phyloP scores from a whole-genome alignment of 495 filamentous ascomycete genomes.

The Evernia prunastri region DNA sequence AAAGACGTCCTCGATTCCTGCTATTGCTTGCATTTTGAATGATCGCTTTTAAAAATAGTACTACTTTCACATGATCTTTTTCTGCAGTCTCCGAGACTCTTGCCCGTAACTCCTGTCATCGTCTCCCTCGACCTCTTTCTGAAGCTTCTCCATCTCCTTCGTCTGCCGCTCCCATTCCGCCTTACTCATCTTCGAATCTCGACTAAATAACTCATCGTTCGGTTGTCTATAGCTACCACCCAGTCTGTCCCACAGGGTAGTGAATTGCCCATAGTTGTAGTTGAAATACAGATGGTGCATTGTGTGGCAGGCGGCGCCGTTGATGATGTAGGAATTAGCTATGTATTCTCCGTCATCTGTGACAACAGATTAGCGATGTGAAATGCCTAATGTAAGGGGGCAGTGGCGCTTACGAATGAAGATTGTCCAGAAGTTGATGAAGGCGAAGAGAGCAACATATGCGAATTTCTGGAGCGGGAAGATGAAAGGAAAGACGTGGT shows the following conservation, averaged over 20 bases:
- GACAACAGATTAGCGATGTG: background rate
- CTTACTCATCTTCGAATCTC: constrained; percentile 82
- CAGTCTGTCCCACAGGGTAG: constrained; percentile 88
- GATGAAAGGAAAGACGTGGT: constrained; percentile 89
- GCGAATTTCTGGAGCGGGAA: constrained; percentile 90
- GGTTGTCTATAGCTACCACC: constrained; percentile 85
- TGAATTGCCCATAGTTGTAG: constrained; percentile 97
- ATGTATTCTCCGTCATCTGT: constrained; percentile 88
- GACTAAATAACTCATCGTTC: constrained; percentile 78
- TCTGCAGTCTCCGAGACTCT: constrained; percentile 41
- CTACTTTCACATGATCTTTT: constrained; percentile 37
- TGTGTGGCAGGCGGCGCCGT: constrained; percentile 93
- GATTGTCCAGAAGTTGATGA: constrained; percentile 97
- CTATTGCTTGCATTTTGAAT: background rate
- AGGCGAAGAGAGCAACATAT: constrained; percentile 77
- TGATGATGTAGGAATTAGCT: constrained; percentile 79
- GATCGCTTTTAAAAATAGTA: background rate
- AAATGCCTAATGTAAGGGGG: background rate
- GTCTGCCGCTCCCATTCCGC: constrained; percentile 74
- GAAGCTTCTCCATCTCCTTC: constrained; percentile 78
- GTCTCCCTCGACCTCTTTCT: constrained; percentile 77
- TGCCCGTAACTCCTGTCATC: constrained; percentile 70
- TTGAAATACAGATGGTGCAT: constrained; percentile 99
- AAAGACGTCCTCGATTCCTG: background rate
- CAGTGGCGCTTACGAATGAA: constrained; percentile 57